phyloP scores from a whole-genome alignment of 495 filamentous ascomycete genomes.

The Aspergillus sclerotioniger region DNA sequence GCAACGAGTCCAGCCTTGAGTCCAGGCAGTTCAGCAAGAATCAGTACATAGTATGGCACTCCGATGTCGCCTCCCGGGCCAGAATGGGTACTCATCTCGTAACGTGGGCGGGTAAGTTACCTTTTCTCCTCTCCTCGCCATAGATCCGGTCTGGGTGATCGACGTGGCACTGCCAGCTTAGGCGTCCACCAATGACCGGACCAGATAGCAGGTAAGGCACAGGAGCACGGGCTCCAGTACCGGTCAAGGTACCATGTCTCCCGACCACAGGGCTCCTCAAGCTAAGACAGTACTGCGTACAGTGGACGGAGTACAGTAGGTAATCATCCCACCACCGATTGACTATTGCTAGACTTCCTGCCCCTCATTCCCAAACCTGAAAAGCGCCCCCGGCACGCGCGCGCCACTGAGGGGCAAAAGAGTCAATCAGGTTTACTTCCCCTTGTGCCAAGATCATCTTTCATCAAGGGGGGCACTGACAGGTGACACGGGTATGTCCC shows the following conservation, averaged over 20 bases:
- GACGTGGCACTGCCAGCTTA: conserved; percentile 9
- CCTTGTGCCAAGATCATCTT: conserved; percentile 3
- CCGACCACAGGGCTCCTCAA: background rate
- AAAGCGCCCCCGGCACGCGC: background rate
- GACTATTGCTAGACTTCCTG: background rate
- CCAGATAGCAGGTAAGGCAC: background rate
- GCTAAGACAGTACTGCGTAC: no score
- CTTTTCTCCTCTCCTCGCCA: background rate
- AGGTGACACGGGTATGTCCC: background rate
- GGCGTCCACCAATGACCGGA: background rate
- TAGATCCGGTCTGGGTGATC: conserved; percentile 6
- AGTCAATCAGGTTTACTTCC: conserved; percentile 7
- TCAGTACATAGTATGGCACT: background rate
- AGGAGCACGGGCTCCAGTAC: background rate
- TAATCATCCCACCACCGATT: background rate
- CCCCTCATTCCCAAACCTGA: background rate
- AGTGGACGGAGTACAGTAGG: background rate
- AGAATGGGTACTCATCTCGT: background rate
- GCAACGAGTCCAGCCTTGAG: background rate
- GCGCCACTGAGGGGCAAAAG: conserved; percentile 5
- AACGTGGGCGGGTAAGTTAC: background rate
- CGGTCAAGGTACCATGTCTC: background rate
- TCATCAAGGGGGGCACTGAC: background rate
- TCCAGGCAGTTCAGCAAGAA: background rate
- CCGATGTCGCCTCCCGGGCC: background rate